Percentiles rank a stretch among this genome's conserved stretches.
These are phyloP conservation scores for Xerocomellus chrysenteron DNA, from an alignment of 768 basidiomycete species.

Conservation along the genomic window DNA sequence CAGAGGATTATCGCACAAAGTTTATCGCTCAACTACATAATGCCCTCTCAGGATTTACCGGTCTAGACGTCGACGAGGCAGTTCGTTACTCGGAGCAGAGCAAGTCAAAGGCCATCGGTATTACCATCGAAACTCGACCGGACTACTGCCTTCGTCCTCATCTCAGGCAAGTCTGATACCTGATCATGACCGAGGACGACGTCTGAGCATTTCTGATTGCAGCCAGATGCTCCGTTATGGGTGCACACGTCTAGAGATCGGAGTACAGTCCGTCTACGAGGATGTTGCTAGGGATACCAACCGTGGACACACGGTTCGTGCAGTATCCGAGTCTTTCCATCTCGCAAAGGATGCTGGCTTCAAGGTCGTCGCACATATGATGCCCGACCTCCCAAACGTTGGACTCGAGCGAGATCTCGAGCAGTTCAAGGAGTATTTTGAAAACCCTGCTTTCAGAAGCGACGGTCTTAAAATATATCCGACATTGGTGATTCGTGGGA, in stretches of 20 bases:
- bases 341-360: constrained; percentile 98
- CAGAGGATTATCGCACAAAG: constrained; percentile 90
- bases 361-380: constrained; percentile 99
- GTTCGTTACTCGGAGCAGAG: constrained; percentile 96
- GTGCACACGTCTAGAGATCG: constrained; percentile 97
- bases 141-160: constrained; percentile 98
- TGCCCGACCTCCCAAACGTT: constrained; percentile 98
- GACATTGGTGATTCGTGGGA: constrained; percentile 95
- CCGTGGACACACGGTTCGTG: constrained; percentile 96
- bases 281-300: constrained; percentile 99
- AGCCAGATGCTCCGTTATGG: constrained; percentile 99
- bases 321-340: constrained; percentile 95
- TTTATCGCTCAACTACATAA: constrained; percentile 97
- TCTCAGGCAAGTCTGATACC: constrained; percentile 58
- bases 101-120: constrained; percentile 98
- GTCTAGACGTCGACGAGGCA: constrained; percentile 92
- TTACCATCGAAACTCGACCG: constrained; percentile 97
- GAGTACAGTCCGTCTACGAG: constrained; percentile 98
- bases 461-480: constrained; percentile 99
- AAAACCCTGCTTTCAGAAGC: constrained; percentile 95
- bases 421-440: constrained; percentile 99
- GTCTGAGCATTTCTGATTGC: not conserved
- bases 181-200: not conserved
- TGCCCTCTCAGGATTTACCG: constrained; percentile 93
- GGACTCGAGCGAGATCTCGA: constrained; percentile 96